Percentiles rank a stretch among this genome's conserved stretches.
Conservation (phyloP, 1,139 yeast species). For the Geotrichum fermentans region DNA sequence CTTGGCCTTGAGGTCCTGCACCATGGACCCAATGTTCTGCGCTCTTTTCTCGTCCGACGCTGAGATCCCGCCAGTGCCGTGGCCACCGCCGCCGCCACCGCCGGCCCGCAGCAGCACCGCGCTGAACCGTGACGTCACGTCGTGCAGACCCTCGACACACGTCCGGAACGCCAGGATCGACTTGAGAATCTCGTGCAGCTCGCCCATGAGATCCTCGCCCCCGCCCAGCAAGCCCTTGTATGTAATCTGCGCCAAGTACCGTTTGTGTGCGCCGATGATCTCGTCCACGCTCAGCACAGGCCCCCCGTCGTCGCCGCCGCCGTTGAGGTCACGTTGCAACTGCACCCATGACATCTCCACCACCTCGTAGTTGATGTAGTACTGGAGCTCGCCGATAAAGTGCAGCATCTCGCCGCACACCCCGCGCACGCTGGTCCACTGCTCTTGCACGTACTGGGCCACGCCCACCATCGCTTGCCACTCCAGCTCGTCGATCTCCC, state of each 20-base stretch:
- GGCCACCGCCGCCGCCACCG: slow-evolving; percentile 8
- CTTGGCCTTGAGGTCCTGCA: slow-evolving; percentile 22
- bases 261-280: slow-evolving; percentile 35
- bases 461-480: not conserved
- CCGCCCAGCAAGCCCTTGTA: slow-evolving; percentile 39
- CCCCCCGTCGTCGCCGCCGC: slow-evolving; percentile 11
- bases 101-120: not conserved
- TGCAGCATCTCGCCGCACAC: slow-evolving; percentile 38
- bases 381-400: slow-evolving; percentile 39
- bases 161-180: slow-evolving; percentile 30
- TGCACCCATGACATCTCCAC: slow-evolving; percentile 40
- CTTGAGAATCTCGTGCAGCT: slow-evolving; percentile 38
- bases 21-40: slow-evolving; percentile 19
- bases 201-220: slow-evolving; percentile 32
- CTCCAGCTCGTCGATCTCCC: not conserved
- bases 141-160: slow-evolving; percentile 29
- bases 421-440: slow-evolving; percentile 34
- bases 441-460: slow-evolving; percentile 8
- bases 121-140: slow-evolving; percentile 21
- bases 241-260: slow-evolving; percentile 36
- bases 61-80: not conserved
- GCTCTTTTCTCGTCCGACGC: slow-evolving; percentile 17
- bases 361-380: slow-evolving; percentile 39
- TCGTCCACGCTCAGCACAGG: slow-evolving; percentile 37
- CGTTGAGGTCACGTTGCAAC: slow-evolving; percentile 31